A percentile compares a stretch with the other conserved stretches of the same genome.
phyloP scores from a whole-genome alignment of 345 rosid species.

The Ceriops tagal region DNA sequence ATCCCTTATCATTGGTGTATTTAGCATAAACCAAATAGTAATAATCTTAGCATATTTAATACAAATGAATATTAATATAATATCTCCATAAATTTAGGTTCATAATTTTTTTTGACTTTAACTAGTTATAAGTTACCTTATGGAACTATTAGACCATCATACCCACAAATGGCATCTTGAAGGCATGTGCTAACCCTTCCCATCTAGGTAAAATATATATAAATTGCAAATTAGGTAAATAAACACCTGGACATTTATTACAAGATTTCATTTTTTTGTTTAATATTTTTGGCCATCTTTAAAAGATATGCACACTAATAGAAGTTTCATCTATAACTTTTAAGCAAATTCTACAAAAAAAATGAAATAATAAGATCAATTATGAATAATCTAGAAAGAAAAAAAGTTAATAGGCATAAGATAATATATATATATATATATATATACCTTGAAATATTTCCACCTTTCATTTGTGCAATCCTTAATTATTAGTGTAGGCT shows the following conservation, averaged over 20 bases:
- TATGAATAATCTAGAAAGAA: neutral
- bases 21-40: neutral
- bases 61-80: no score
- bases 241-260: slow-evolving; percentile 1
- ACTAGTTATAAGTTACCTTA: no score
- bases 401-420: neutral
- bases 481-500: neutral
- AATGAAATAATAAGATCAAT: neutral
- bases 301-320: neutral
- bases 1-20: neutral
- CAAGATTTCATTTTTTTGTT: neutral
- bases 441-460: neutral
- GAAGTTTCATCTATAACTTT: neutral
- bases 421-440: neutral
- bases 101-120: no score
- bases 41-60: neutral
- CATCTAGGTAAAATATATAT: neutral
- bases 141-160: neutral
- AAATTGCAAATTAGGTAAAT: neutral
- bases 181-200: neutral
- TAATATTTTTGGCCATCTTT: neutral
- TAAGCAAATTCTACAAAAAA: neutral
- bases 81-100: no score
- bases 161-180: neutral
- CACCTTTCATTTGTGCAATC: neutral